Base-by-base conservation (phyloP, 768 basidiomycete genomes). In the Pulveroboletus sp. region DNA sequence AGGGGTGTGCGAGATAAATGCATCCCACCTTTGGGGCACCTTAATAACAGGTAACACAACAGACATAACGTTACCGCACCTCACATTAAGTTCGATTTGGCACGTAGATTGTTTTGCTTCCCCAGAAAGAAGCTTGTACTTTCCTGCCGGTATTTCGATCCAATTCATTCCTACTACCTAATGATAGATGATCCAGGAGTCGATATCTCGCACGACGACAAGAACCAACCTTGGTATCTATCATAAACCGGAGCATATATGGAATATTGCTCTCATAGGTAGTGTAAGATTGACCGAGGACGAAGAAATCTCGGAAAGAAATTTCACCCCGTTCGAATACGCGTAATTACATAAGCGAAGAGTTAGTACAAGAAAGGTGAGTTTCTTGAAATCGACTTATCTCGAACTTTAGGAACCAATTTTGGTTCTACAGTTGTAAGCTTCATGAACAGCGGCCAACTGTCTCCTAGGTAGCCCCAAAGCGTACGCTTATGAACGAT, bases 81-180 rank as follows among this genome's bases (percentile, higher is more conserved):
- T 78, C 56, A 92, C 77, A 27, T 71, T 79, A 40, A 98, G 69
- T 66, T 99, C 95, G 14, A 97, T 78, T 65, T 99, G 96, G 66
- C 93, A 97, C 42, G 78, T 77, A 1, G 94, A 94, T 42, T 77
- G 76, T 61, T 82, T 89, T 33, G 76, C 71, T 38, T 73, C 73
- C 10, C 69, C 74, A 2, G 77, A 63, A n/a, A 83, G 50, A 17
- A 94, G 63, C 11, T 74, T 73, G 62, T 96, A 99, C 57, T 82
- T 82, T 3, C 89, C 89, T 4, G 86, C 82, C 5, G 87, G 87
- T 8, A 96, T 73, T 69, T 98, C 93, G 46, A 99, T 86, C 95
- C 96, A 99, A 64, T 97, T 98, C 96, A 99, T 98, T 8, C 96
- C 96, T 43, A 94, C 85, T 28, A 99, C 84, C 90, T 93, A 38